phyloP scores from a whole-genome alignment of 352 stramenopile species.

The Pythium pyrilobum region DNA sequence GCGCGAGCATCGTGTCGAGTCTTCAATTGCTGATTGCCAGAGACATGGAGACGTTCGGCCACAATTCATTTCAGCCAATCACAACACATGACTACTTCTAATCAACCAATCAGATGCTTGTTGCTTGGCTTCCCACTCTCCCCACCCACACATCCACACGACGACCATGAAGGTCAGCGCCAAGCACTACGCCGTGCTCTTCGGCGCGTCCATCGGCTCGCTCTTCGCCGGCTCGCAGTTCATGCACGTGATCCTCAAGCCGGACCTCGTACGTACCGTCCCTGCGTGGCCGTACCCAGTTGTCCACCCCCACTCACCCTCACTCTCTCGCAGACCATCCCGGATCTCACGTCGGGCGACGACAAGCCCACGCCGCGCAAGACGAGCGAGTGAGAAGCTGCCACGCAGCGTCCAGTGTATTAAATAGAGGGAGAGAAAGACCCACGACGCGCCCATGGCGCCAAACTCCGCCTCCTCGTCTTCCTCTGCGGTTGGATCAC shows the following conservation, averaged over 20 bases:
- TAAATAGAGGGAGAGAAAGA: slow-evolving; percentile 13
- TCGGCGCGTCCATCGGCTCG: slow-evolving; percentile 63
- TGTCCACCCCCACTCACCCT: background rate
- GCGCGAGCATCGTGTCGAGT: background rate
- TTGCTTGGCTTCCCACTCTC: too few relatives aligned
- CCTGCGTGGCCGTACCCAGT: background rate
- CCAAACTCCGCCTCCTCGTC: too few relatives aligned
- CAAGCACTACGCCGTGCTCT: slow-evolving; percentile 75
- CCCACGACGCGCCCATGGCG: too few relatives aligned
- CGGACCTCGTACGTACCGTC: slow-evolving; percentile 52
- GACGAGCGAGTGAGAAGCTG: background rate
- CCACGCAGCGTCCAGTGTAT: background rate
- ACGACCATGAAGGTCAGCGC: slow-evolving; percentile 50
- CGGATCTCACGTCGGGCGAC: slow-evolving; percentile 23
- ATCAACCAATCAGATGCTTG: background rate
- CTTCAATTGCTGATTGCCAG: too few relatives aligned
- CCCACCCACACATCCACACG: too few relatives aligned
- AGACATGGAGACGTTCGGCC: too few relatives aligned
- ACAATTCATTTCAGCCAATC: background rate
- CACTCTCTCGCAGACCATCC: slow-evolving; percentile 37
- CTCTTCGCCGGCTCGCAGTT: slow-evolving; percentile 79
- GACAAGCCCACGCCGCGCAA: background rate
- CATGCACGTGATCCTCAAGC: slow-evolving; percentile 82
- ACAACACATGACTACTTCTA: too few relatives aligned
- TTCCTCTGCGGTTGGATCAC: too few relatives aligned